Evolutionary conservation across 352 stramenopile species (phyloP), one percentile per base, ranked within the genome.

Genomic region (Poterioochromonas sp.): DNA sequence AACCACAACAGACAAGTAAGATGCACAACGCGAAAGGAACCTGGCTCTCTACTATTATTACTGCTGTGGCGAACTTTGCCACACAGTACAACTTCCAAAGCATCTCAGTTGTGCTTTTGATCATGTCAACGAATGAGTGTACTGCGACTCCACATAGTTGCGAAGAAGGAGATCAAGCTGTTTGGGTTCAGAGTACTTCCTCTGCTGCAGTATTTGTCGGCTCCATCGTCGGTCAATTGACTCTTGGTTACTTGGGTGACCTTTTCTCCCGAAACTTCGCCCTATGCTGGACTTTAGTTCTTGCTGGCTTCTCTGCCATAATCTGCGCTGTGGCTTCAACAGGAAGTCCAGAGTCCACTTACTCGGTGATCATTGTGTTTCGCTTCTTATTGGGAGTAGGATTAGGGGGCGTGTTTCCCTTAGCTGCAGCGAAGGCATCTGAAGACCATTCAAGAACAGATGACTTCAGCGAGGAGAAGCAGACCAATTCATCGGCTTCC

Each of bases 401-500:
- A n/a, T 12, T 47, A 22, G 69, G 69, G 1, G 69, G 69, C 8
- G 39, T 69, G 5, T 76, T 44, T 29, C 69, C 69, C 3, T 34
- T 76, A 26, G 12, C 69, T 29, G 69, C 69, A 11, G 40, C 60
- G 32, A 37, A 43, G 29, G 60, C 60, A 26, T 5, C 60, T 22
- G 29, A 41, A 2, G 15, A 11, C 1, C 0, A n/a, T 43, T 35
- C 29, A 41, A 20, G 12, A 41, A n/a, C n/a, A n/a, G n/a, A n/a
- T n/a, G n/a, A n/a, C n/a, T n/a, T n/a, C n/a, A n/a, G n/a, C n/a
- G 12, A 43, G 20, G 5, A 8, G 40, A 47, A 2, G 12, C 1
- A 70, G 40, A n/a, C 1, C 32, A 84, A 87, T 74, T 84, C 85
- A 40, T 80, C 82, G 1, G 85, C 87, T 41, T 89, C 87, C 70